Base-by-base conservation (phyloP, 495 filamentous ascomycete species). In the Podospora australis region DNA sequence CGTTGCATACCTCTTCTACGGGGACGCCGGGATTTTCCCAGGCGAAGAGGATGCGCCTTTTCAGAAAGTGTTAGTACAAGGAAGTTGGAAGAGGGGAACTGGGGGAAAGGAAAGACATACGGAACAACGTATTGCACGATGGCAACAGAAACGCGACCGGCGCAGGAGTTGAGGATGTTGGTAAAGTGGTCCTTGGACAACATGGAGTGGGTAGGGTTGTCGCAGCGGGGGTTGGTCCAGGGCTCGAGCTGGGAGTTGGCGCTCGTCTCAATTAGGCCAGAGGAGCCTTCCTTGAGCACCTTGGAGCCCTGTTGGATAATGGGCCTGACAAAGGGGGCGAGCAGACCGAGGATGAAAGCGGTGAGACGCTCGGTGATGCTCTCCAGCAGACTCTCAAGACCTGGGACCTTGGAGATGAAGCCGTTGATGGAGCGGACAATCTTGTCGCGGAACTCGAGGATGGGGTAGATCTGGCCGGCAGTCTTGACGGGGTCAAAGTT, bases 131-230 rank as follows among this genome's bases (percentile, higher is more conserved):
- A 97, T 72, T 87, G 75, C 4, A 97, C 66, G 43, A 95, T 84
- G 0, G 78, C 79, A 2, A 84, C 69, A 7, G 90, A 90, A 17
- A 96, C 79, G 17, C 85, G 77, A 10, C 91, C 91, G 2, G 90
- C 89, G 39, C 87, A 88, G 24, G 86, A 75, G 68, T 97, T 97
- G 23, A 97, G 74, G 24, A 90, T 73, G 67, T 97, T 96, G 53
- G 86, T 86, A 59, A 97, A 97, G 63, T 98, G 92, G 57, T 98
- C 92, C 68, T 97, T 96, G 48, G 87, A 90, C 5, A 97, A 78
- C 68, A 97, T 80, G 9, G 87, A 92, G 71, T 96, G 92, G 3
- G 92, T 98, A 6, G 92, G 92, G 64, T 97, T 84, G 11, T 86
- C 84, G 72, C 86, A 92, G 40, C 77, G 70, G 5, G 86, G 80